These are phyloP conservation scores for Prunus armeniaca DNA, from an alignment of 306 rosid genomes.

Conservation along the genomic window DNA sequence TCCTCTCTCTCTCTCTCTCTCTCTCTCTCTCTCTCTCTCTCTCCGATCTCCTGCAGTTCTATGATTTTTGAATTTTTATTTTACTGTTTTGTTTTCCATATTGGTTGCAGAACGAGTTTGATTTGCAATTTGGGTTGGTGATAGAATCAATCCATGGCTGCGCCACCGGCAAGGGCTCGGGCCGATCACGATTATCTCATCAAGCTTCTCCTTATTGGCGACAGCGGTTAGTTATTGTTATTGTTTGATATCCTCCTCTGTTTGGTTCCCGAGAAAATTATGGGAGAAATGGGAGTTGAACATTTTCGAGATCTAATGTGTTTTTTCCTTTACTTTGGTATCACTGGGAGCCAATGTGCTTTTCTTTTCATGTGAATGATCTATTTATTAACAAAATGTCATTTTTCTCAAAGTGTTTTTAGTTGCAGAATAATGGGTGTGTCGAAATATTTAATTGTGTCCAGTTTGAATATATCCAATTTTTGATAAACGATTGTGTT, in stretches of 20 bases:
- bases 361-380: not conserved
- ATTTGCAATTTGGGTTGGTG: slow-evolving; percentile 22
- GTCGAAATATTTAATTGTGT: not conserved
- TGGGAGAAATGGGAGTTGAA: slow-evolving; percentile 4
- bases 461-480: not conserved
- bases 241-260: not conserved
- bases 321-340: not conserved
- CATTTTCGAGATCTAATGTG: slow-evolving; percentile 2
- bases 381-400: not conserved
- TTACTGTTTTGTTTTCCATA: not conserved
- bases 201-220: slow-evolving; percentile 88
- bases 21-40: not conserved
- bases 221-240: slow-evolving; percentile 56
- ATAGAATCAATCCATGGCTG: slow-evolving; percentile 47
- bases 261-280: slow-evolving; percentile 19
- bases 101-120: slow-evolving; percentile 13
- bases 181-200: slow-evolving; percentile 91
- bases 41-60: not conserved
- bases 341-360: not conserved
- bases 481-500: not conserved
- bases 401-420: not conserved
- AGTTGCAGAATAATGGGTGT: not conserved
- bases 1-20: not conserved
- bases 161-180: slow-evolving; percentile 72
- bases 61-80: not conserved